Evolutionary conservation across 192 early-diverging fungal genomes (phyloP), one percentile per base, ranked within the genome.

Genomic region (Powellomyces hirtus): DNA sequence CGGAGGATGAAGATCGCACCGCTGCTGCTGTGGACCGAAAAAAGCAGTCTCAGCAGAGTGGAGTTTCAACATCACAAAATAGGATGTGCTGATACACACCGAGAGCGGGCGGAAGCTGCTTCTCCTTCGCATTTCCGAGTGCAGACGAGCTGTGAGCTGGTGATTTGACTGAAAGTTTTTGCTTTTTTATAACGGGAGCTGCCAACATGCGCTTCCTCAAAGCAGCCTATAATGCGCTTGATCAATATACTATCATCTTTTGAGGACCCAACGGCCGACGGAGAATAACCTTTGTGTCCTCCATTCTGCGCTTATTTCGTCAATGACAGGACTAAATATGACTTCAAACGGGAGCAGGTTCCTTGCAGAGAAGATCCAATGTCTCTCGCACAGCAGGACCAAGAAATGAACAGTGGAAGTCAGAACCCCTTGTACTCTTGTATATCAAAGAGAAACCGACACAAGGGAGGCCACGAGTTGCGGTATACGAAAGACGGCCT

Each of bases 131-230:
- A 31, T 30, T 56, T 2, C 53, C 53, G 18, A 56, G 53, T 16
- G 53, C 24, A 27, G 53, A 56, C 6, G 53, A 29, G 20, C 29
- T 34, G 33, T 56, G 24, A 27, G 53, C 29, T 16, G 29, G 53
- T 16, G 53, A 56, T 16, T 18, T 49, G n/a, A 8, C 30, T 29
- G 18, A 14, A 13, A 69, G 46, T 27, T 69, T 45, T 26, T n/a
- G 24, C 36, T 69, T 69, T 37, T 46, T 59, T 4, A 69, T 60
- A 20, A 35, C 34, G 14, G 67, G 67, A 18, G 40, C 24, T 14
- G 67, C 36, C 16, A 60, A 20, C 67, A 69, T 69, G 42, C 58
- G 67, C 57, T 60, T 59, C 31, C 37, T 40, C 50, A 69, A 27
- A 20, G 67, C 67, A 50, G 57, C 67, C 64, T 66, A 37, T 60